Conservation (phyloP, 495 filamentous ascomycete species). For the Penicillium lagena region DNA sequence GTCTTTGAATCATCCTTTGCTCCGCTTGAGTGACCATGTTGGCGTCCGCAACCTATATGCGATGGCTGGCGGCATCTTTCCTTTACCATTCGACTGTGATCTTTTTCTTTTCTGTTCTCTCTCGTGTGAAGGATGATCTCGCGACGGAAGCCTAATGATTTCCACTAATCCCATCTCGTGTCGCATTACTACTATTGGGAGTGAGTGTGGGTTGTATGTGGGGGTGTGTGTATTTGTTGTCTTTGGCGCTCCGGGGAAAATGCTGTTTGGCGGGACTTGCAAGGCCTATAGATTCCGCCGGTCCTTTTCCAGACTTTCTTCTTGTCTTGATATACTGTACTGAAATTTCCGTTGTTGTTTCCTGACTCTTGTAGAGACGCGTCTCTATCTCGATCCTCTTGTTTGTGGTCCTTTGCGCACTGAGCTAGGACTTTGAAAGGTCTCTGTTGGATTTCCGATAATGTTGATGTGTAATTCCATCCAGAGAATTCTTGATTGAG, state of each 20-base stretch:
- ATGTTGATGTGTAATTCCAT: too few relatives aligned
- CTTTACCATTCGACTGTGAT: conserved; percentile 2
- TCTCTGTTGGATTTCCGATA: too few relatives aligned
- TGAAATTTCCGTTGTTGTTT: conserved; percentile 10
- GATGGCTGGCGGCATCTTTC: conserved; percentile 5
- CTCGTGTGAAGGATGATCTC: conserved; percentile 17
- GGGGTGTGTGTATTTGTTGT: conserved; percentile 32
- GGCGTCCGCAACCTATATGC: not conserved
- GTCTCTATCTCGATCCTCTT: too few relatives aligned
- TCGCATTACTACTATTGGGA: conserved; percentile 13
- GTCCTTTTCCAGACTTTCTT: conserved; percentile 20
- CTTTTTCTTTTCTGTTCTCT: conserved; percentile 11
- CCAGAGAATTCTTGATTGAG: too few relatives aligned
- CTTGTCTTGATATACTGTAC: conserved; percentile 12
- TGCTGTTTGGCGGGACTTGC: conserved; percentile 29
- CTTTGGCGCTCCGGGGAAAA: conserved; percentile 35
- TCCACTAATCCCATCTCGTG: conserved; percentile 34
- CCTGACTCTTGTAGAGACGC: not conserved
- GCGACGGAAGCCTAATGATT: conserved; percentile 30
- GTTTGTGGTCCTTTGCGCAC: too few relatives aligned
- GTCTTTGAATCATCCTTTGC: conserved; percentile 10
- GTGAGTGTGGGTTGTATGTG: not conserved
- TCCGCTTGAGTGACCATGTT: conserved; percentile 3
- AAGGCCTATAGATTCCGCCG: conserved; percentile 32
- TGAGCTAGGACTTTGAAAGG: too few relatives aligned